Base-by-base conservation (phyloP, 2,329 filamentous ascomycete genomes). In the Sphaerulina populicola region DNA sequence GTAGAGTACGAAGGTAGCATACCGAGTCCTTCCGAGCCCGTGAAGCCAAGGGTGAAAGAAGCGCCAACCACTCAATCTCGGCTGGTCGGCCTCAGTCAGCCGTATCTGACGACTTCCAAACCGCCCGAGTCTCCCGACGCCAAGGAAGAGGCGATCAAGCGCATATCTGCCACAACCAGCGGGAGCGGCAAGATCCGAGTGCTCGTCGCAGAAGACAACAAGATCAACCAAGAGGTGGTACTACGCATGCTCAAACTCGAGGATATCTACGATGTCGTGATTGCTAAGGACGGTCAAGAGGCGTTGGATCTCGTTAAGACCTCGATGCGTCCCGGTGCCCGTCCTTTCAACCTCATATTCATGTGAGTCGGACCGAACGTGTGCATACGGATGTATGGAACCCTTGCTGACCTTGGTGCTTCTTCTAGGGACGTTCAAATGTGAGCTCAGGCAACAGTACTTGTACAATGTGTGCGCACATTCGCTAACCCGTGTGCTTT, bases 241-340 rank as follows among this genome's bases (percentile, higher is more conserved):
- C 70, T 81, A 48, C 79, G 79, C 42, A 82, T 83, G 79, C 69
- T 83, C 44, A 88, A 88, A 66, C 76, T 89, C 0, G 86, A 89
- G 63, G 82, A 85, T 31, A 78, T 89, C n/a, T 86, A 85, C 66
- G 87, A 95, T 64, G 88, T 95, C 12, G 91, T 86, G 0, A 84
- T 95, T 45, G 90, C 89, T 11, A 60, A 60, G 21, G 65, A 69
- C 46, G 66, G 66, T 2, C 63, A 94, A 67, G 87, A 95, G 69
- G 90, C 90, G 0, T 87, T 89, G 53, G 88, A 95, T 55, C 75
- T 85, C 27, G 89, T 95, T 58, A 90, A 88, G 65, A 81, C 81
- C 12, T 85, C 82, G 8, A 93, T 94, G 85, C 80, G 83, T 44
- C 49, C 51, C 7, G 51, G 77, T 27, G 78, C 31, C 47, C 75